These are phyloP conservation scores for Actinomucor elegans DNA, from an alignment of 371 early-diverging fungal genomes.

Conservation along the genomic window DNA sequence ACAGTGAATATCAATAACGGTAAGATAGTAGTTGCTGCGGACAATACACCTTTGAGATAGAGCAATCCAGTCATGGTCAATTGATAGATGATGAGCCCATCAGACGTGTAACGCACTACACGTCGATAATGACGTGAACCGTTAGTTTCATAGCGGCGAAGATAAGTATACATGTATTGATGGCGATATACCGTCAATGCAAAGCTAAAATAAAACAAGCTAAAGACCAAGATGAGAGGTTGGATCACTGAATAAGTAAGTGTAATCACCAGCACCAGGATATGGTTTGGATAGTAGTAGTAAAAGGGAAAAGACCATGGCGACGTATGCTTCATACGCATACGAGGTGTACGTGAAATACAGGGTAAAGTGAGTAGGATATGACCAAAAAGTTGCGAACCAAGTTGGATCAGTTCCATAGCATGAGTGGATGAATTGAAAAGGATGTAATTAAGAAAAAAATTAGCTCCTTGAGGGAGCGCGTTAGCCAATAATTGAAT, in stretches of 20 bases:
- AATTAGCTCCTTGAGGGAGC: conserved; percentile 73
- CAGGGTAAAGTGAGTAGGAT: conserved; percentile 45
- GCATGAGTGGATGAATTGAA: conserved; percentile 71
- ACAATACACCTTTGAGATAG: conserved; percentile 59
- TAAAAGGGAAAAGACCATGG: conserved; percentile 70
- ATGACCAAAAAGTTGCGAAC: conserved; percentile 56
- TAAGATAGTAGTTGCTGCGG: conserved; percentile 40
- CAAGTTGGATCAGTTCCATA: conserved; percentile 72
- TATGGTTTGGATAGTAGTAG: conserved; percentile 70
- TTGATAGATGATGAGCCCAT: conserved; percentile 84
- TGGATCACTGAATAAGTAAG: conserved; percentile 85
- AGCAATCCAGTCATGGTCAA: conserved; percentile 78
- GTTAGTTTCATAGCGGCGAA: conserved; percentile 79
- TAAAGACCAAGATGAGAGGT: conserved; percentile 83
- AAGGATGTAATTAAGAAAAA: conserved; percentile 78
- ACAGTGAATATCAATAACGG: conserved; percentile 53
- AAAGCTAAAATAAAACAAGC: conserved; percentile 72
- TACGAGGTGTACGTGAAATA: conserved; percentile 72
- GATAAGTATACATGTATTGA: conserved; percentile 81
- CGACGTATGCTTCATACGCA: conserved; percentile 52
- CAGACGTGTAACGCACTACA: conserved; percentile 75
- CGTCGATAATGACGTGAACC: conserved; percentile 76
- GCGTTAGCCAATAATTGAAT: conserved; percentile 67
- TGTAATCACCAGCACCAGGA: conserved; percentile 83
- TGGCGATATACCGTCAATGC: conserved; percentile 80